Conservation (phyloP, 2,329 filamentous ascomycete species). For the Fusarium compactum region DNA sequence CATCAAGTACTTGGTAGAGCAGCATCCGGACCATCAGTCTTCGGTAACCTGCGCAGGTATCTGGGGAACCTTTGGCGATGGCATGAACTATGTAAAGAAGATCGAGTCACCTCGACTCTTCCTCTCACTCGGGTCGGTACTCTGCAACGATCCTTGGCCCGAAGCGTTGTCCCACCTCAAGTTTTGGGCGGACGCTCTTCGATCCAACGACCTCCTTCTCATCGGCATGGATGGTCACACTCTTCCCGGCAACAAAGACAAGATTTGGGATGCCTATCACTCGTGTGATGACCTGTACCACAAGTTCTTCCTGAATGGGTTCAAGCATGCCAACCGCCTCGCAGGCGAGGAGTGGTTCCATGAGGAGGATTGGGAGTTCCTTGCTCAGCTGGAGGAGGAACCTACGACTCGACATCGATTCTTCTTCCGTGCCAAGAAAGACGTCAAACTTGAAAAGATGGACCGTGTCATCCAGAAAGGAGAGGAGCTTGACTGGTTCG, state of each 20-base stretch:
- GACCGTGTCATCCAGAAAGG: conserved; percentile 47
- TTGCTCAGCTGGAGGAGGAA: conserved; percentile 52
- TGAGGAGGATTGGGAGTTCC: conserved; percentile 55
- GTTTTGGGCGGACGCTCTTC: conserved; percentile 53
- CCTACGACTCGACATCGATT: conserved; percentile 57
- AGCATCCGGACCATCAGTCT: conserved; percentile 45
- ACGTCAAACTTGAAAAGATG: conserved; percentile 47
- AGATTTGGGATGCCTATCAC: conserved; percentile 58
- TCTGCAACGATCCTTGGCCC: conserved; percentile 57
- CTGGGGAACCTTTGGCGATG: conserved; percentile 57
- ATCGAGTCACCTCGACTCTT: conserved; percentile 53
- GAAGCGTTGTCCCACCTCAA: conserved; percentile 53
- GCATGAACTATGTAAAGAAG: conserved; percentile 49
- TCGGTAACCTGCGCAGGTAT: conserved; percentile 54
- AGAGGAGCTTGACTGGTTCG: conserved; percentile 58
- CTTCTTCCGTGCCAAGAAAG: conserved; percentile 53
- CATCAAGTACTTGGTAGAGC: conserved; percentile 48
- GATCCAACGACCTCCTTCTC: conserved; percentile 52
- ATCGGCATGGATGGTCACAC: conserved; percentile 59
- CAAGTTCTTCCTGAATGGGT: conserved; percentile 56
- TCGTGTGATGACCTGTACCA: conserved; percentile 52
- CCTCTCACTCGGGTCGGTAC: conserved; percentile 57
- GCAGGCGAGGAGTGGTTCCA: conserved; percentile 52
- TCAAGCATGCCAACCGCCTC: conserved; percentile 54
- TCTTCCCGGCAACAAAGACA: conserved; percentile 49